Percentiles rank a stretch among this genome's conserved stretches.
Evolutionary conservation across 495 filamentous ascomycete species (phyloP).

Genomic region (Penicillium canescens): DNA sequence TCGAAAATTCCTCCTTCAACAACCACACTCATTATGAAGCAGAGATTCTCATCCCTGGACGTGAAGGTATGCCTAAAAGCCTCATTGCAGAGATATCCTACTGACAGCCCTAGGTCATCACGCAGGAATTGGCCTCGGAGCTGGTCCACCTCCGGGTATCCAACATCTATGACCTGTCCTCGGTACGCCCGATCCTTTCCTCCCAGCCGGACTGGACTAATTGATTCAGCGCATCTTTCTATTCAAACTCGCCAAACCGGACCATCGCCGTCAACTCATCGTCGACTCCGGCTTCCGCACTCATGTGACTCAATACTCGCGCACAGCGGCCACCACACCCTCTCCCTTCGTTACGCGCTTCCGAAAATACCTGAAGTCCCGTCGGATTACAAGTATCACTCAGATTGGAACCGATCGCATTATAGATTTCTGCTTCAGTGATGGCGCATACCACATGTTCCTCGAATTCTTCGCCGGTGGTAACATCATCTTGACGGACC

Average conservation of each 20-base stretch:
- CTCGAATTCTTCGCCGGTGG: conserved; percentile 96
- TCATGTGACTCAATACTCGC: conserved; percentile 86
- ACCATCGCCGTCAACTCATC: conserved; percentile 80
- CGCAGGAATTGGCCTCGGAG: conserved; percentile 79
- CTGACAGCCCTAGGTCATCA: conserved; percentile 66
- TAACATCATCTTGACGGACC: conserved; percentile 89
- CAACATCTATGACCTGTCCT: conserved; percentile 95
- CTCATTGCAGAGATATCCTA: background rate
- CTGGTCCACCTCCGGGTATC: conserved; percentile 77
- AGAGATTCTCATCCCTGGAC: conserved; percentile 92
- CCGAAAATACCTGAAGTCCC: conserved; percentile 83
- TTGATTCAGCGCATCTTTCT: conserved; percentile 76
- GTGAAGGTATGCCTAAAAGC: conserved; percentile 61
- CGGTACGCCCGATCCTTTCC: conserved; percentile 42
- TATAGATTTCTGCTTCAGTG: conserved; percentile 88
- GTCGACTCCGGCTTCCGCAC: conserved; percentile 96
- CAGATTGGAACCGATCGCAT: conserved; percentile 94
- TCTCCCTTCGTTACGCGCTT: conserved; percentile 80
- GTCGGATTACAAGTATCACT: conserved; percentile 74
- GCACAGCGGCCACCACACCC: conserved; percentile 78
- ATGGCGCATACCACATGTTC: conserved; percentile 83
- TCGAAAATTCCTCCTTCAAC: conserved; percentile 32
- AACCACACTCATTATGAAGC: conserved; percentile 73
- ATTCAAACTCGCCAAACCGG: conserved; percentile 85
- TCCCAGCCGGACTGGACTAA: background rate